Conservation (phyloP, 2,329 filamentous ascomycete genomes). For the Xylaria sp. region DNA sequence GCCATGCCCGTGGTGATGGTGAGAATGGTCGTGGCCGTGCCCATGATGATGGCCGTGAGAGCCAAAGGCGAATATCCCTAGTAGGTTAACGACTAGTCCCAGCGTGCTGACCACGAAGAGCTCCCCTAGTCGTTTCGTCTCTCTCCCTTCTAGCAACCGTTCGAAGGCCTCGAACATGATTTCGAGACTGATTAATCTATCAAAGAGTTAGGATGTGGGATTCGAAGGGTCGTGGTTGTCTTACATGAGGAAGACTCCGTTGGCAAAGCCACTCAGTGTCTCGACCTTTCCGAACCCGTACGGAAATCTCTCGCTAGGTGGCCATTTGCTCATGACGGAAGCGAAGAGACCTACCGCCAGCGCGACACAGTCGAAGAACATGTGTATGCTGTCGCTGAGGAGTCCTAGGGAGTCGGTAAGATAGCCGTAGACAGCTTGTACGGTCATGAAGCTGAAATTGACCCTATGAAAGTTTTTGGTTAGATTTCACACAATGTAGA, state of each 20-base stretch:
- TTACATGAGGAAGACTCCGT: conserved; percentile 92
- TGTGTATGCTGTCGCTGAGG: conserved; percentile 98
- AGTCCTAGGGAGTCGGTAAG: conserved; percentile 91
- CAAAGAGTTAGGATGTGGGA: conserved; percentile 16
- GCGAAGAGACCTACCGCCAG: conserved; percentile 90
- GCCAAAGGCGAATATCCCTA: conserved; percentile 88
- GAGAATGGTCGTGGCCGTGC: conserved; percentile 49
- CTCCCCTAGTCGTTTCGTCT: conserved; percentile 86
- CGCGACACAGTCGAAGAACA: conserved; percentile 98
- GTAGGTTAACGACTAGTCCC: conserved; percentile 88
- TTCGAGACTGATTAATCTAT: conserved; percentile 88
- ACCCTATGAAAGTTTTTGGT: conserved; percentile 63
- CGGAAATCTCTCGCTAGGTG: conserved; percentile 85
- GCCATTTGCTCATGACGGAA: conserved; percentile 96
- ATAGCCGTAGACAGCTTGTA: conserved; percentile 95
- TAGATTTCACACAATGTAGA: conserved; percentile 16
- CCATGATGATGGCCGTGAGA: conserved; percentile 68
- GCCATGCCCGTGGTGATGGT: conserved; percentile 41
- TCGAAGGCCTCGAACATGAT: conserved; percentile 96
- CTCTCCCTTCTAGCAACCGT: conserved; percentile 81
- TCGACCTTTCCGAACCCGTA: conserved; percentile 98
- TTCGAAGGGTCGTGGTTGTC: conserved; percentile 43
- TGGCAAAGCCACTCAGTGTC: conserved; percentile 94
- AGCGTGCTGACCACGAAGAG: conserved; percentile 88
- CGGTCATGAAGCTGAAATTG: conserved; percentile 93